A percentile compares a stretch with the other conserved stretches of the same genome.
phyloP scores from a whole-genome alignment of 345 rosid genomes.

The Eutrema yunnanense region DNA sequence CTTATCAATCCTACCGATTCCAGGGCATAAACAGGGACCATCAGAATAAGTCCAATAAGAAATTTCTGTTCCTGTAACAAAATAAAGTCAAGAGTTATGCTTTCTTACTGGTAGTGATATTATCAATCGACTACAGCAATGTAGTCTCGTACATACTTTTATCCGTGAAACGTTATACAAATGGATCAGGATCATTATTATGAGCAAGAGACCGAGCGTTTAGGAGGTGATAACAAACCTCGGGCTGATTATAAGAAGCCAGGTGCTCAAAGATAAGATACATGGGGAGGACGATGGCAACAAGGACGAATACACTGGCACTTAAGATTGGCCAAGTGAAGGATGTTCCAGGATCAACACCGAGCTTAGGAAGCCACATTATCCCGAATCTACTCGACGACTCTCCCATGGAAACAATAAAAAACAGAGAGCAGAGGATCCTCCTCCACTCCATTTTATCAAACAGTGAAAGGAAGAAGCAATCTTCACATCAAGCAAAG shows the following conservation, averaged over 20 bases:
- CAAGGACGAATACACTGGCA: constrained; percentile 76
- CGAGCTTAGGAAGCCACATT: constrained; percentile 42
- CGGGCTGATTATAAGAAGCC: constrained; percentile 92
- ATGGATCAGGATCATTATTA: background rate
- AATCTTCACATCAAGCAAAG: constrained; percentile 9
- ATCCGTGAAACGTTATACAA: background rate
- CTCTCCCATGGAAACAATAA: constrained; percentile 52
- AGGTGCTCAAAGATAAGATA: constrained; percentile 89
- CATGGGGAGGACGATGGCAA: constrained; percentile 78
- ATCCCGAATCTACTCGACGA: constrained; percentile 43
- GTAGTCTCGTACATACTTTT: background rate
- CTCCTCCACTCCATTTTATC: constrained; percentile 59
- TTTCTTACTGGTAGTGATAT: background rate
- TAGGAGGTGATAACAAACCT: constrained; percentile 48
- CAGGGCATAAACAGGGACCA: constrained; percentile 95
- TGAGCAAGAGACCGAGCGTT: background rate
- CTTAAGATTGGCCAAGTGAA: constrained; percentile 81
- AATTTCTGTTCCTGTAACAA: constrained; percentile 94
- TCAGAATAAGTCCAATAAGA: constrained; percentile 85
- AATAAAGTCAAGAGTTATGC: background rate
- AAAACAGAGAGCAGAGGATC: constrained; percentile 42
- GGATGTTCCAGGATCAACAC: constrained; percentile 33
- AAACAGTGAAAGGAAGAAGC: background rate
- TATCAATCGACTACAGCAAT: background rate
- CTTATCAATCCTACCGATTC: constrained; percentile 69